These are phyloP conservation scores for Juglanconis oblonga DNA, from an alignment of 2,329 filamentous ascomycete species.

Conservation along the genomic window DNA sequence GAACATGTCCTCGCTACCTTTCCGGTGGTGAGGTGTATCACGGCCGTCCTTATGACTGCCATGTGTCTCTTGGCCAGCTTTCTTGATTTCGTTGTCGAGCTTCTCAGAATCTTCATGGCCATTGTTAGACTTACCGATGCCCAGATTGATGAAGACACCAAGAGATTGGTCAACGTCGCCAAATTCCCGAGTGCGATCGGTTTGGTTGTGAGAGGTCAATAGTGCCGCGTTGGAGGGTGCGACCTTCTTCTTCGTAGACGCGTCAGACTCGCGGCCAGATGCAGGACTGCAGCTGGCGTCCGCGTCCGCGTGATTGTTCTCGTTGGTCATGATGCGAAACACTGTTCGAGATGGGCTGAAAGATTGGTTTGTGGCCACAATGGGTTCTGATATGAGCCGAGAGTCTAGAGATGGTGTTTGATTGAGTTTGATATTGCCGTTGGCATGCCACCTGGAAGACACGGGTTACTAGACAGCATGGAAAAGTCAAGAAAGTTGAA, in stretches of 20 bases:
- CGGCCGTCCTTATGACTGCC: background rate
- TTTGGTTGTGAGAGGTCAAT: background rate
- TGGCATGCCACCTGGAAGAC: no score
- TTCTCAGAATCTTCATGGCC: background rate
- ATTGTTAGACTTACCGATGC: background rate
- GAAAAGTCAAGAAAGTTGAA: no score
- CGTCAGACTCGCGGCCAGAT: background rate
- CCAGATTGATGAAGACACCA: background rate
- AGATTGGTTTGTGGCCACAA: no score
- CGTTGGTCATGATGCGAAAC: no score
- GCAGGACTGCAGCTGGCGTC: no score
- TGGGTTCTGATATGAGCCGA: no score
- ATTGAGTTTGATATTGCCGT: no score
- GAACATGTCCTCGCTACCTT: background rate
- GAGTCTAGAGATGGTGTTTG: no score
- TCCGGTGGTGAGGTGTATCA: background rate
- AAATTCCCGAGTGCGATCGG: background rate
- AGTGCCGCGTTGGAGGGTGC: background rate
- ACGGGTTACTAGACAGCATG: no score
- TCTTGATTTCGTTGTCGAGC: background rate
- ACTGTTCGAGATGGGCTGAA: no score
- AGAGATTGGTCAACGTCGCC: background rate
- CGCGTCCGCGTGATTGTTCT: no score
- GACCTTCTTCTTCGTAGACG: background rate
- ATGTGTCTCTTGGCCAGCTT: background rate